A percentile compares a stretch with the other conserved stretches of the same genome.
Conservation (phyloP, 208 protist species). For the Wallacemonas collosoma region DNA sequence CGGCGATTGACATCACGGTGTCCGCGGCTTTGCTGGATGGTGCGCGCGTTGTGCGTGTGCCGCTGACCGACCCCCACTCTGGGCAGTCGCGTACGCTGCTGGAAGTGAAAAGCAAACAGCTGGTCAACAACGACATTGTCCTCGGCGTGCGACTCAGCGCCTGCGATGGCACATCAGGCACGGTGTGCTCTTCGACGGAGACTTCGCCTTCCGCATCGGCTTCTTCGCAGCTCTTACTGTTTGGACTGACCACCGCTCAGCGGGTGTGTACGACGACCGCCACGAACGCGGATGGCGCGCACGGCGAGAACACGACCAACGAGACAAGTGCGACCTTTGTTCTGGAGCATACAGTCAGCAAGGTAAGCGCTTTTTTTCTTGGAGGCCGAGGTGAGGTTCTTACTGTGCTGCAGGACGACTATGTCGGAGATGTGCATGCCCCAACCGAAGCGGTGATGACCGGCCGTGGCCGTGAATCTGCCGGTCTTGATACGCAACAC, state of each 20-base stretch:
- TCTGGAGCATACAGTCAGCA: constrained; percentile 47
- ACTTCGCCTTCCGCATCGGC: neutral
- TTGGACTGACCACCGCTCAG: constrained; percentile 57
- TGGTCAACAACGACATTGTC: constrained; percentile 61
- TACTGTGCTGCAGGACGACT: constrained; percentile 27
- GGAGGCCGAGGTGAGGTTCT: constrained; percentile 56
- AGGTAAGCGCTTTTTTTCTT: constrained; percentile 57
- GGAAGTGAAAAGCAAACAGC: constrained; percentile 26
- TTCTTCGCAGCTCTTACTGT: constrained; percentile 48
- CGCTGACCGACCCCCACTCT: neutral
- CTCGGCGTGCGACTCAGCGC: constrained; percentile 17
- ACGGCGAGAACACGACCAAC: neutral
- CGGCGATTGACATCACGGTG: neutral
- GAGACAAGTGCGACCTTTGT: constrained; percentile 23
- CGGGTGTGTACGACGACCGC: constrained; percentile 16
- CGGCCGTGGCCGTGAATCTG: no score
- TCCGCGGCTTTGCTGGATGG: constrained; percentile 6
- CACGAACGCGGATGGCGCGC: neutral
- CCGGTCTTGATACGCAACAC: no score
- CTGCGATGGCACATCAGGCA: neutral
- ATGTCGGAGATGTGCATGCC: neutral
- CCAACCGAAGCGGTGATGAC: no score
- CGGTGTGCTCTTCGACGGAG: no score
- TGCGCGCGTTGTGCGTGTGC: neutral
- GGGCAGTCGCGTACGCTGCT: constrained; percentile 17